Evolutionary conservation across 345 rosid genomes (phyloP), one percentile per base, ranked within the genome.

Genomic region (Excoecaria cochinchinensis): DNA sequence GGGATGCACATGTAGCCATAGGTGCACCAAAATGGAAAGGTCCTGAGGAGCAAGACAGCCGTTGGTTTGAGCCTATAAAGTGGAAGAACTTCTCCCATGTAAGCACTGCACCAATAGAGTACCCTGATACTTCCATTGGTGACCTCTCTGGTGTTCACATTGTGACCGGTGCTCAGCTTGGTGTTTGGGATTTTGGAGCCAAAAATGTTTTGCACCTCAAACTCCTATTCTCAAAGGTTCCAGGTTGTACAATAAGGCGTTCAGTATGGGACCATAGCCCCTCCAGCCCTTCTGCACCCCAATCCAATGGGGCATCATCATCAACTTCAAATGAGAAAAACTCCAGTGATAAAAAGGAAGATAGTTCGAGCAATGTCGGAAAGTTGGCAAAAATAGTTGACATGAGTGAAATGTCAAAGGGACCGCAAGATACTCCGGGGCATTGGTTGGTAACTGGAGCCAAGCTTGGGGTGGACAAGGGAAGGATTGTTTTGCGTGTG

Each of bases 391-490:
- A 91, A 88, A 91, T 91, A 42, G 93, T 95, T 36, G 99, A 93
- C 73, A 56, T 76, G 71, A 87, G 90, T 3, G 98, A 93, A 81
- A 95, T 93, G 97, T 89, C 84, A 1, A 93, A 89, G 84, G 98
- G 99, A 64, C 95, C 98, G 1, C 96, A 91, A 59, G 98, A 95
- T 84, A 80, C 88, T 75, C 97, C 99, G 6, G 99, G 98, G 22
- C 98, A 95, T 82, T 95, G 99, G 99, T 75, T 93, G 87, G 99
- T 93, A n/a, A 93, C 99, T 1, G 98, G 97, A 61, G 97, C 96
- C 19, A 95, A 95, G 89, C 97, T 95, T 53, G 98, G 98, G 77
- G 91, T 93, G 56, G 96, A 91, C 82, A 93, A 89, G 79, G 98
- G 98, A 72, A 95, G 83, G 89, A 91, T 95, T 82, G 87, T 93